These are phyloP conservation scores for Arthrobotrys sinensis DNA, from an alignment of 2,329 filamentous ascomycete genomes.

Conservation along the genomic window DNA sequence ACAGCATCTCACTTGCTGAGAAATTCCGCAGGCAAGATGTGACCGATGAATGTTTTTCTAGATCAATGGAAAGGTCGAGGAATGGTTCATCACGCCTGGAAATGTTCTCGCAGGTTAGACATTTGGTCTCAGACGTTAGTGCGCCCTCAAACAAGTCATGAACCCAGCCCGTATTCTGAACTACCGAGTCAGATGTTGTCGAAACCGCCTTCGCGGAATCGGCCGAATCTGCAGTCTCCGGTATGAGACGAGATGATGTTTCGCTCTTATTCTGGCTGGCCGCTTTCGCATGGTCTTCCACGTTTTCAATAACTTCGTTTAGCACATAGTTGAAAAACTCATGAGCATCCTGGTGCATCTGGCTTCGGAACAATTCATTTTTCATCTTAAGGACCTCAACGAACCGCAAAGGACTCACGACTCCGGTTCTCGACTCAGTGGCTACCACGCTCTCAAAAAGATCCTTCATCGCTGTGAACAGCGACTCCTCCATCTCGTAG, in stretches of 20 bases:
- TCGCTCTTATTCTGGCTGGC: conserved; percentile 71
- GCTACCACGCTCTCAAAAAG: conserved; percentile 93
- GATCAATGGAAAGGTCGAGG: conserved; percentile 92
- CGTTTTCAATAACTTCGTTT: conserved; percentile 95
- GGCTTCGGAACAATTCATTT: conserved; percentile 96
- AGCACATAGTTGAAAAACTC: conserved; percentile 94
- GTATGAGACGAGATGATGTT: conserved; percentile 66
- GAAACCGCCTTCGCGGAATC: conserved; percentile 63
- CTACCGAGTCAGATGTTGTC: conserved; percentile 69
- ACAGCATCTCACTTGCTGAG: conserved; percentile 98
- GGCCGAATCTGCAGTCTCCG: conserved; percentile 64
- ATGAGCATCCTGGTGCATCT: conserved; percentile 98
- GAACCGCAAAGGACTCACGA: conserved; percentile 92
- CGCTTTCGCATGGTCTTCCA: conserved; percentile 86
- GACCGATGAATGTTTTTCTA: conserved; percentile 95
- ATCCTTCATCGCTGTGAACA: conserved; percentile 95
- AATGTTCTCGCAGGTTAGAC: conserved; percentile 93
- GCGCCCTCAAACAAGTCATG: conserved; percentile 97
- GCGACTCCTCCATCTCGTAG: conserved; percentile 94
- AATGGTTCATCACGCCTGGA: conserved; percentile 97
- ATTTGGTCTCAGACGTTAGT: conserved; percentile 95
- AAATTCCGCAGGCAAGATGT: conserved; percentile 96
- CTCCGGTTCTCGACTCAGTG: conserved; percentile 85
- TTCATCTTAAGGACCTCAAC: conserved; percentile 93
- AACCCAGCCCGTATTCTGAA: conserved; percentile 81